These are phyloP conservation scores for Biscogniauxia sp. DNA, from an alignment of 2,329 filamentous ascomycete genomes.

Conservation along the genomic window DNA sequence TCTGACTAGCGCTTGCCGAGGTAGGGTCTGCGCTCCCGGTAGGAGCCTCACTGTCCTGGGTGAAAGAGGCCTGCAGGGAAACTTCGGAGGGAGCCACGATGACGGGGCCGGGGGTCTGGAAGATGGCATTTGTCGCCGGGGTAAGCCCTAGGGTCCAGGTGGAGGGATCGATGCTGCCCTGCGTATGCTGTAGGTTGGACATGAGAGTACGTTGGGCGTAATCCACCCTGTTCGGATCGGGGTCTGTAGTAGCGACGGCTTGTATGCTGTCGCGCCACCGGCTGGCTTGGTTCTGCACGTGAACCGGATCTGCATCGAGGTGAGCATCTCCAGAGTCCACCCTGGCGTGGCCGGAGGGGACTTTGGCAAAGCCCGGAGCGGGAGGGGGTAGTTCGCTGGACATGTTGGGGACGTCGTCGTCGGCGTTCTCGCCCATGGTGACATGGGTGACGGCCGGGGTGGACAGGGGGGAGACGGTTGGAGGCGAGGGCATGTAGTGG, in stretches of 20 bases:
- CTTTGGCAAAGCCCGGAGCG: constrained; percentile 11
- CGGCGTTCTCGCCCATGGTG: constrained; percentile 29
- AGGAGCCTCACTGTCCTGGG: constrained; percentile 31
- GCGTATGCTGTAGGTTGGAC: constrained; percentile 21
- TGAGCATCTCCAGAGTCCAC: constrained; percentile 9
- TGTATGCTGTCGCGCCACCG: constrained; percentile 23
- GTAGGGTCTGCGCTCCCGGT: constrained; percentile 33
- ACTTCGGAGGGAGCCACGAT: constrained; percentile 34
- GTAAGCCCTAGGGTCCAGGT: constrained; percentile 31
- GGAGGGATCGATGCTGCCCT: constrained; percentile 32
- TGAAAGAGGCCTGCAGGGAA: constrained; percentile 30
- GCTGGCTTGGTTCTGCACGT: constrained; percentile 3
- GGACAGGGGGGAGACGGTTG: constrained; percentile 36
- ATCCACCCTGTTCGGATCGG: constrained; percentile 24
- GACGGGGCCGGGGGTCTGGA: constrained; percentile 26
- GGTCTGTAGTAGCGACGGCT: constrained; percentile 34
- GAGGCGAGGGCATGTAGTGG: constrained; percentile 31
- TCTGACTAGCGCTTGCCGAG: constrained; percentile 37
- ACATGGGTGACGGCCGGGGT: constrained; percentile 33
- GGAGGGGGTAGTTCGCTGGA: constrained; percentile 18
- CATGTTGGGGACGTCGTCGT: constrained; percentile 24
- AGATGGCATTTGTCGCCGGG: constrained; percentile 22
- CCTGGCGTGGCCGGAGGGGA: not conserved
- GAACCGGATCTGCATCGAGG: constrained; percentile 4
- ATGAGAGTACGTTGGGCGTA: constrained; percentile 22